Evolutionary conservation across 768 basidiomycete species (phyloP).

Genomic region (Filobasidium floriforme): DNA sequence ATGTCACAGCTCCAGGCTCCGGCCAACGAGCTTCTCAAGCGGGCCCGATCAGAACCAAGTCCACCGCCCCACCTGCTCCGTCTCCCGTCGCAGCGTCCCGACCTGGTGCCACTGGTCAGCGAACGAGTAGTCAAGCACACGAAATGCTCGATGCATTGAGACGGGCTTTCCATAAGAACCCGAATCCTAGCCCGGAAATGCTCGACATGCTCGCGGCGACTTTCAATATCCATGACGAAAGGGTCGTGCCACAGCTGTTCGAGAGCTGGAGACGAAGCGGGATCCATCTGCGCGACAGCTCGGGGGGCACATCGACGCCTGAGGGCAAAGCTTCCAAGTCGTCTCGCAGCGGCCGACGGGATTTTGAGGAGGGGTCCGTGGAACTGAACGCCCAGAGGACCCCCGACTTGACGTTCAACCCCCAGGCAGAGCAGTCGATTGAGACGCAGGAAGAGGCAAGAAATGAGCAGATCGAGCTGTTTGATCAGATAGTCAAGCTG

Average conservation of each 20-base stretch:
- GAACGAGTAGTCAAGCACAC: background rate
- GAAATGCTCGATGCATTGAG: background rate
- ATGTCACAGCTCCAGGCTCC: no score
- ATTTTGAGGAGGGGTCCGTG: slow-evolving; percentile 4
- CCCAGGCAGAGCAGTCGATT: background rate
- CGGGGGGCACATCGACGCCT: background rate
- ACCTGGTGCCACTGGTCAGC: no score
- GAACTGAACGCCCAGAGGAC: slow-evolving; percentile 1
- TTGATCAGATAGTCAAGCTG: no score
- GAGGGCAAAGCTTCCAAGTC: background rate
- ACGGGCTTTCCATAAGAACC: background rate
- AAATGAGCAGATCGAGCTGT: no score
- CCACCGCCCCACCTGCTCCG: no score
- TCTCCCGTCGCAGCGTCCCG: no score
- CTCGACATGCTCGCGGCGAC: background rate
- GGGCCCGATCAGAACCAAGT: no score
- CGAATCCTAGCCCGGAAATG: background rate
- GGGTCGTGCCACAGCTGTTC: background rate
- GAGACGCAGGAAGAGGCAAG: background rate
- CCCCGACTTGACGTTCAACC: background rate
- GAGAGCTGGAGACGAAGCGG: background rate
- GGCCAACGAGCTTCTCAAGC: no score
- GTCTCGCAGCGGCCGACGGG: background rate
- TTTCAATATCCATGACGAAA: background rate
- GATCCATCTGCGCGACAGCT: background rate